A percentile compares a stretch with the other conserved stretches of the same genome.
phyloP scores from a whole-genome alignment of 305 asterid genomes.

The Fraxinus floribunda region DNA sequence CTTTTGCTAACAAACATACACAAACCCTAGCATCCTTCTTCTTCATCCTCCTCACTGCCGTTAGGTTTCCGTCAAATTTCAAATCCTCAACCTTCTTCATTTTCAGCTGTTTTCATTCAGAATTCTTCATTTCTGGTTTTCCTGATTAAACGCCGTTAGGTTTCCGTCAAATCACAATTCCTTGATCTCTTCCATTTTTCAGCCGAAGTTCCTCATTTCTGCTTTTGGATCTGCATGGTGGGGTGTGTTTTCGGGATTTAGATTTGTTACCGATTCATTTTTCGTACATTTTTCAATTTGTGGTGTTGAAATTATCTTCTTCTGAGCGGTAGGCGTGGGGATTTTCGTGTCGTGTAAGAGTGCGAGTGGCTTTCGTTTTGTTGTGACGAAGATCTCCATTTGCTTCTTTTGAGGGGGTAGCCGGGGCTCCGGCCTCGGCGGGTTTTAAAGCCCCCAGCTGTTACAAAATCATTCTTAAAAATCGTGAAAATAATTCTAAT shows the following conservation, averaged over 20 bases:
- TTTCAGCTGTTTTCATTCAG: neutral
- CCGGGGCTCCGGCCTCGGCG: conserved; percentile 99
- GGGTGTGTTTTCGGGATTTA: neutral
- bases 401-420: conserved; percentile 95
- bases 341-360: conserved; percentile 29
- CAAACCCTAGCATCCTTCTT: neutral
- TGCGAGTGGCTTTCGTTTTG: conserved; percentile 29
- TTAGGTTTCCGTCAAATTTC: conserved; percentile 15
- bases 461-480: neutral
- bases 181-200: neutral
- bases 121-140: neutral
- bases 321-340: conserved; percentile 58
- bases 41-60: neutral
- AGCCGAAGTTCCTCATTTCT: neutral
- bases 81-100: neutral
- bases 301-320: conserved; percentile 5
- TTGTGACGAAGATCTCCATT: conserved; percentile 36
- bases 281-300: neutral
- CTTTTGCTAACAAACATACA: neutral
- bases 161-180: neutral
- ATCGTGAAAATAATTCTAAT: neutral
- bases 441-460: conserved; percentile 90
- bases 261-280: conserved; percentile 1
- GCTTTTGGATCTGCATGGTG: conserved; percentile 19
- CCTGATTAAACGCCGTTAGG: neutral